Base-by-base conservation (phyloP, 208 protist genomes). In the Tritrichomonas musculus region DNA sequence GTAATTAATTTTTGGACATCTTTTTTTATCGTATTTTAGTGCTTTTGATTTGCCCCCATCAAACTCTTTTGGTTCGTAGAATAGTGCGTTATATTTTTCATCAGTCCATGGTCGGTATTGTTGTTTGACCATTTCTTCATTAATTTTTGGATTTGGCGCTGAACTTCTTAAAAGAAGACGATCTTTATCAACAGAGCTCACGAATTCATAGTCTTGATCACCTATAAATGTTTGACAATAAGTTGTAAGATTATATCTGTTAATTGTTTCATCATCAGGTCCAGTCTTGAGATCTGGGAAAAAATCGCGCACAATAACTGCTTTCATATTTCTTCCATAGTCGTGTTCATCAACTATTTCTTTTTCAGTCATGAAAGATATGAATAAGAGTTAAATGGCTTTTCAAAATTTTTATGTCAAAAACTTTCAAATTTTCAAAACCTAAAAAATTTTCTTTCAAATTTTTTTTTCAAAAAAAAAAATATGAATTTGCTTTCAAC, bases 301-400 rank as follows among this genome's bases (percentile, higher is more conserved):
- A 22, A 88, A 57, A 57, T 88, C 77, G 11, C 77, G 44, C 9
- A 47, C 13, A 20, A 88, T 57, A 17, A 88, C n/a, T 2, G 77
- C 25, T 88, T 88, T 88, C 0, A 88, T 88, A 39, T 20, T 57
- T 44, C 20, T 88, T 14, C 39, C 47, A 57, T 57, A 88, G n/a
- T 53, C 27, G 9, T 88, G 44, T 14, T 88, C 77, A 57, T 88
- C 36, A 25, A 88, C 44, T 13, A 41, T 39, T 36, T 88, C 27
- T 88, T 88, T 88, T 50, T 88, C 73, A 33, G n/a, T 82, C 53
- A 60, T 60, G n/a, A n/a, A n/a, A n/a, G n/a, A n/a, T n/a, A n/a
- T n/a, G n/a, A n/a, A n/a, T n/a, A n/a, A n/a, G n/a, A n/a, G n/a
- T n/a, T n/a, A n/a, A n/a, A n/a, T n/a, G n/a, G n/a, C n/a, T n/a